phyloP scores from a whole-genome alignment of 73 alveolate species.

The Paramecium sexaurelia region DNA sequence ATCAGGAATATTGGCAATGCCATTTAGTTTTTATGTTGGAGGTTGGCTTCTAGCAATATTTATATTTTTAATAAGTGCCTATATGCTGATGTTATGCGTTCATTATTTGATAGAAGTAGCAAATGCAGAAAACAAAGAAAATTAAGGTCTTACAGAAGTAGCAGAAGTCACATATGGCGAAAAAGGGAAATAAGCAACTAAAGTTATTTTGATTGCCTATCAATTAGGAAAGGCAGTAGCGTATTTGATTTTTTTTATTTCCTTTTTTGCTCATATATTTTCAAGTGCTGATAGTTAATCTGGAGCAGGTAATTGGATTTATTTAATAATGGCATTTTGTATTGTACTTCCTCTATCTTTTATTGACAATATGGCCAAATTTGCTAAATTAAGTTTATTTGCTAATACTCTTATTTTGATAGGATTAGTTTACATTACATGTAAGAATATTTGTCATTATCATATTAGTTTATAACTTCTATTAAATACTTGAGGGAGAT shows the following conservation, averaged over 20 bases:
- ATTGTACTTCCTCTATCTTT: conserved; percentile 42
- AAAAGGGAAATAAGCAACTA: conserved; percentile 22
- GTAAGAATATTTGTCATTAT: background rate
- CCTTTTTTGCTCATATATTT: conserved; percentile 58
- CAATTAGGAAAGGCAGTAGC: conserved; percentile 29
- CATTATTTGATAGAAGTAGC: conserved; percentile 49
- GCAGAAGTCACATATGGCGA: conserved; percentile 59
- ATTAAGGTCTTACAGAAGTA: conserved; percentile 15
- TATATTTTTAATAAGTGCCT: conserved; percentile 19
- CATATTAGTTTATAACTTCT: background rate
- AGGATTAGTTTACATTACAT: conserved; percentile 18
- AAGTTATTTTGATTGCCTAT: conserved; percentile 49
- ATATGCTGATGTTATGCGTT: background rate
- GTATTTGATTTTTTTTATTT: conserved; percentile 47
- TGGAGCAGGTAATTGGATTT: conserved; percentile 5
- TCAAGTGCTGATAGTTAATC: background rate
- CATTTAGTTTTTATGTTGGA: conserved; percentile 49
- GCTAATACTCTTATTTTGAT: conserved; percentile 11
- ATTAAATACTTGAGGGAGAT: background rate
- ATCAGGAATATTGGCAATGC: conserved; percentile 63
- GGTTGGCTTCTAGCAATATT: conserved; percentile 47
- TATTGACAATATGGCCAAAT: conserved; percentile 43
- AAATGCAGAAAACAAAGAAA: conserved; percentile 49
- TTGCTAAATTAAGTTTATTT: conserved; percentile 44
- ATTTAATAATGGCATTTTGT: conserved; percentile 32